These are phyloP conservation scores for Leptodontidium sp. DNA, from an alignment of 2,329 filamentous ascomycete species.

Conservation along the genomic window DNA sequence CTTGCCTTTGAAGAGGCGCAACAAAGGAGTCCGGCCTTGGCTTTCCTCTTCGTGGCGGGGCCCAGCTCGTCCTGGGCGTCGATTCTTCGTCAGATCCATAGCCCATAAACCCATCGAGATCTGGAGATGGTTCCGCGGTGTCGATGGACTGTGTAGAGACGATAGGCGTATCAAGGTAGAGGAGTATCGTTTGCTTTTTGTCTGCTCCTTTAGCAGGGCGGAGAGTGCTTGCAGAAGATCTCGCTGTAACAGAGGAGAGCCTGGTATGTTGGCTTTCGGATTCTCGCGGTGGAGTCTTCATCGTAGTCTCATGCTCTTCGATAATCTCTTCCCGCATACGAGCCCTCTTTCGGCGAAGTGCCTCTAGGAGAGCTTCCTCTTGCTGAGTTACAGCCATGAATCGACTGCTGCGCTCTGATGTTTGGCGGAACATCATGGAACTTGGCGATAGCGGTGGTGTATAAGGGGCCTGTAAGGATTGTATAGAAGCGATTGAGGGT, in stretches of 20 bases:
- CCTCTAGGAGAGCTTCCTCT: constrained; percentile 59
- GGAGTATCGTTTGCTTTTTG: constrained; percentile 38
- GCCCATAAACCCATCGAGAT: constrained; percentile 43
- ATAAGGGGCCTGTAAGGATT: constrained; percentile 36
- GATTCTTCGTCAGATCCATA: constrained; percentile 44
- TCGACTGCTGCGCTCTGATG: constrained; percentile 36
- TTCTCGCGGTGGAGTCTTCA: constrained; percentile 38
- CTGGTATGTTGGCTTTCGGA: constrained; percentile 22
- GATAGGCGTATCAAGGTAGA: constrained; percentile 43
- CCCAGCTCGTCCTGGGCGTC: constrained; percentile 39
- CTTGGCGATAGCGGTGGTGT: constrained; percentile 45
- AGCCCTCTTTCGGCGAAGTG: constrained; percentile 57
- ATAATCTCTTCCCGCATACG: constrained; percentile 54
- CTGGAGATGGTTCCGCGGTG: constrained; percentile 43
- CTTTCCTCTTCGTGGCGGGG: constrained; percentile 24
- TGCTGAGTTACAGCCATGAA: constrained; percentile 61
- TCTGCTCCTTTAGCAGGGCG: constrained; percentile 22
- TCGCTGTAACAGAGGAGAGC: constrained; percentile 29
- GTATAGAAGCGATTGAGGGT: constrained; percentile 30
- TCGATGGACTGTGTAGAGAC: constrained; percentile 35
- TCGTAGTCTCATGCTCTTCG: constrained; percentile 42
- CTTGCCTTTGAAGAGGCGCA: constrained; percentile 17
- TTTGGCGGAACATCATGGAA: constrained; percentile 37
- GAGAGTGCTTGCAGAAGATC: constrained; percentile 34
- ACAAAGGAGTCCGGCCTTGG: constrained; percentile 34